Percentiles rank a stretch among this genome's conserved stretches.
Conservation (phyloP, 2,329 filamentous ascomycete species). For the Fonsecaea nubica region DNA sequence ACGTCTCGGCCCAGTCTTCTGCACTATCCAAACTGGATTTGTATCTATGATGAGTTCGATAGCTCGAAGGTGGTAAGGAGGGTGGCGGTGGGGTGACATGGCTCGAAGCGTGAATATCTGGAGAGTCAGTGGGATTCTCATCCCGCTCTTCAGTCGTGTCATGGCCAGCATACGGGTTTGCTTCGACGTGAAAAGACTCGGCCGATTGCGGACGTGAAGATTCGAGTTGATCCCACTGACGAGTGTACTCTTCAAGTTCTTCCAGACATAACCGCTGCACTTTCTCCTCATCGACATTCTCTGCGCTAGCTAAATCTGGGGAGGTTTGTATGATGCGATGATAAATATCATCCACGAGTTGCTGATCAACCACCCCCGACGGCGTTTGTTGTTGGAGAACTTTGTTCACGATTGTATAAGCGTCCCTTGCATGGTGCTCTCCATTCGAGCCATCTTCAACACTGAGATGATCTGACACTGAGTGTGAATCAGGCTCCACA, state of each 20-base stretch:
- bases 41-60: constrained; percentile 41
- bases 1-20: constrained; percentile 58
- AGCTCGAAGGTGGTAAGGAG: constrained; percentile 30
- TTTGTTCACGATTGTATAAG: constrained; percentile 41
- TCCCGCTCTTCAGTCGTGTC: not conserved
- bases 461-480: constrained; percentile 28
- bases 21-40: constrained; percentile 53
- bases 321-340: constrained; percentile 55
- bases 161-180: not conserved
- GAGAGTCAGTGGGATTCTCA: not conserved
- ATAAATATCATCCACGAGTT: constrained; percentile 40
- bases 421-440: constrained; percentile 33
- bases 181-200: constrained; percentile 22
- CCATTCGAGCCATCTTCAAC: constrained; percentile 28
- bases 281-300: constrained; percentile 61
- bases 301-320: constrained; percentile 60
- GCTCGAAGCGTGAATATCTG: constrained; percentile 1
- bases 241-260: constrained; percentile 47
- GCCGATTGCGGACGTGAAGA: constrained; percentile 13
- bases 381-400: constrained; percentile 38
- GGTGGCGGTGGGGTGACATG: not conserved
- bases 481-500: constrained; percentile 22
- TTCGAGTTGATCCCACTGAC: constrained; percentile 27
- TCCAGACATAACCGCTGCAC: constrained; percentile 63
- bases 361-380: constrained; percentile 45